Conservation (phyloP, 2,329 filamentous ascomycete genomes). For the Colletotrichum plurivorum region DNA sequence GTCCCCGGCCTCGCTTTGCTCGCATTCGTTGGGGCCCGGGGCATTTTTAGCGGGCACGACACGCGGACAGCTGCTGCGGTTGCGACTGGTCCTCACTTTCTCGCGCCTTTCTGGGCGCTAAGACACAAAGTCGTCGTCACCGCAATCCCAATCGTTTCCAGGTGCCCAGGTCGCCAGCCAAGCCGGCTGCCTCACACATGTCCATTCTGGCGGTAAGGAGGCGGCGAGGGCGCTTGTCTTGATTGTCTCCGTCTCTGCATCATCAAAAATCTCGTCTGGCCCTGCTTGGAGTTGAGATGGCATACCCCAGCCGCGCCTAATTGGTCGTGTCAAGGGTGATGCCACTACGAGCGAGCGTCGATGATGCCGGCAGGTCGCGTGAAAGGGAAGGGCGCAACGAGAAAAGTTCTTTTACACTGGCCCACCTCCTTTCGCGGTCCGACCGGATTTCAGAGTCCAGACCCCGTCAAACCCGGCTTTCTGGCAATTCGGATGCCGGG, state of each 20-base stretch:
- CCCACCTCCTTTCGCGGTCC: not conserved
- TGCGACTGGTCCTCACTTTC: conserved; percentile 3
- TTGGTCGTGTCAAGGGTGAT: conserved; percentile 24
- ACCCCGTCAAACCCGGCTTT: not conserved
- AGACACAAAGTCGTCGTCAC: conserved; percentile 33
- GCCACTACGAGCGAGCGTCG: conserved; percentile 25
- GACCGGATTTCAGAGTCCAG: conserved; percentile 15
- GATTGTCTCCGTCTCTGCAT: not conserved
- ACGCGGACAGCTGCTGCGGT: conserved; percentile 22
- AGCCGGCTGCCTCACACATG: conserved; percentile 8
- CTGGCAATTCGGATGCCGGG: conserved; percentile 23
- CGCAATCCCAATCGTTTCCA: conserved; percentile 30
- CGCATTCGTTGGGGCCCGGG: conserved; percentile 6
- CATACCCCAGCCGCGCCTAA: conserved; percentile 23
- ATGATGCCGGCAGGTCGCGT: conserved; percentile 33
- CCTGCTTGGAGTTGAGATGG: conserved; percentile 23
- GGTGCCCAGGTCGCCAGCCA: not conserved
- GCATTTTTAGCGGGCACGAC: conserved; percentile 18
- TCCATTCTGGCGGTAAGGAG: conserved; percentile 22
- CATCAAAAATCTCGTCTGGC: conserved; percentile 15
- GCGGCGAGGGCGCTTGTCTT: conserved; percentile 21
- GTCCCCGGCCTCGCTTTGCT: conserved; percentile 13
- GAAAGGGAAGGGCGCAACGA: not conserved
- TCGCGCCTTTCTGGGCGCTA: conserved; percentile 23
- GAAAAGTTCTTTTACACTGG: not conserved